These are phyloP conservation scores for Aspergillus melleus DNA, from an alignment of 2,329 filamentous ascomycete species.

Conservation along the genomic window DNA sequence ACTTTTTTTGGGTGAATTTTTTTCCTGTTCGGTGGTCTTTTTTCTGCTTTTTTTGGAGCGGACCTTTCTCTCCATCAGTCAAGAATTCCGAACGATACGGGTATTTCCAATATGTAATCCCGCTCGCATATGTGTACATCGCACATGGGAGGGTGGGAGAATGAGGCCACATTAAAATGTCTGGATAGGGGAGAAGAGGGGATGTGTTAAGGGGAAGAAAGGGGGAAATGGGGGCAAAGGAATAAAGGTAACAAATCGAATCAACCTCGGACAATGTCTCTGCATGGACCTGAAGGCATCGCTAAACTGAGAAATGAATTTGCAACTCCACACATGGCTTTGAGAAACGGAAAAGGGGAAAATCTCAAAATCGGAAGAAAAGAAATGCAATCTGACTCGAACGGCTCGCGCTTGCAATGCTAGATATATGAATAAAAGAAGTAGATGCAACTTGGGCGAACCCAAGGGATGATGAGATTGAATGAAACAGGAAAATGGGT, in stretches of 20 bases:
- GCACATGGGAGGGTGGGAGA: slow-evolving; percentile 12
- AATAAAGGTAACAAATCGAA: slow-evolving; percentile 5
- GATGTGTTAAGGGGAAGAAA: slow-evolving; percentile 1
- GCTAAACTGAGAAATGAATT: slow-evolving; percentile 5
- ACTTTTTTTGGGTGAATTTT: slow-evolving; percentile 12
- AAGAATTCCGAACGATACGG: slow-evolving; percentile 10
- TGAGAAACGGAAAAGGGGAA: slow-evolving; percentile 10
- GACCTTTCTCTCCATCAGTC: slow-evolving; percentile 20
- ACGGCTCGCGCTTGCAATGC: slow-evolving; percentile 50
- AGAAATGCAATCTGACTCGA: slow-evolving; percentile 31
- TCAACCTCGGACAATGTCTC: slow-evolving; percentile 8
- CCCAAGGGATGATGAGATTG: slow-evolving; percentile 30
- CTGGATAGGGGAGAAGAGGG: slow-evolving; percentile 10
- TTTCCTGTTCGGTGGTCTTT: slow-evolving; percentile 11
- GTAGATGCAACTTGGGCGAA: slow-evolving; percentile 34
- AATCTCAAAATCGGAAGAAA: slow-evolving; percentile 16
- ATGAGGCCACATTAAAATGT: slow-evolving; percentile 23
- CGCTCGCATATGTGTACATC: slow-evolving; percentile 3
- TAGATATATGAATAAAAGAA: slow-evolving; percentile 40
- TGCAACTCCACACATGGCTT: slow-evolving; percentile 12
- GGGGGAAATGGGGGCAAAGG: slow-evolving; percentile 2
- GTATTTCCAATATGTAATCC: background rate
- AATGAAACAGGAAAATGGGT: slow-evolving; percentile 25
- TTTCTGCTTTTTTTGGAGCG: slow-evolving; percentile 12
- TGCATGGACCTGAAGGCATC: slow-evolving; percentile 1